A percentile compares a stretch with the other conserved stretches of the same genome.
These are phyloP conservation scores for Mycena vitilis DNA, from an alignment of 768 basidiomycete species.

Conservation along the genomic window DNA sequence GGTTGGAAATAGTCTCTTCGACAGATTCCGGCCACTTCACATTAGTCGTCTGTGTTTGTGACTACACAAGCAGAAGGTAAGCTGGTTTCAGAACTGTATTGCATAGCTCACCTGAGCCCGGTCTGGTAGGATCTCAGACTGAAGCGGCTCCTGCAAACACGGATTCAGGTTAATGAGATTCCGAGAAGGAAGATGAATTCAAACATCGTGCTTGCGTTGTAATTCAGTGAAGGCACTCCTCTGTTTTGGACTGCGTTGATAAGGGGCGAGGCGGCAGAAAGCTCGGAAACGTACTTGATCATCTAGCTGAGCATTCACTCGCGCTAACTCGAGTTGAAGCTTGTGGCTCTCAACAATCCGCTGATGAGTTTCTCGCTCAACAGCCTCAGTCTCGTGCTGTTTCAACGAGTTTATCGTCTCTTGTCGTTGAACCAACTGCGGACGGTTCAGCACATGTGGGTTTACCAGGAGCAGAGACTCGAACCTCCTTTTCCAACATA, in stretches of 20 bases:
- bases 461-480: not conserved
- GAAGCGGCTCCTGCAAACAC: conserved; percentile 5
- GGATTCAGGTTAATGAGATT: not conserved
- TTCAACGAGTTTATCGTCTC: not conserved
- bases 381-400: not conserved
- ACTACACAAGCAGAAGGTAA: not conserved
- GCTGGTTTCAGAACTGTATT: no score
- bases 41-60: not conserved
- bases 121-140: not conserved
- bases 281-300: not conserved
- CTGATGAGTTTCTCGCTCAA: not conserved
- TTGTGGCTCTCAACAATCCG: not conserved
- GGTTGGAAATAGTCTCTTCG: not conserved
- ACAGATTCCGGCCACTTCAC: conserved; percentile 13
- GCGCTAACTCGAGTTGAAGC: not conserved
- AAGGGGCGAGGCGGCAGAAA: not conserved
- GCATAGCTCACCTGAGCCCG: conserved; percentile 5
- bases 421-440: conserved; percentile 1
- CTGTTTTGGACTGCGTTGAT: not conserved
- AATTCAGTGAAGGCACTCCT: conserved; percentile 4
- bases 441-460: not conserved
- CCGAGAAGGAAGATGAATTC: not conserved
- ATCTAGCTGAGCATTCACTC: not conserved
- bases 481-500: conserved; percentile 1
- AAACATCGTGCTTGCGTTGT: not conserved